Evolutionary conservation across 1,139 yeast species (phyloP), one percentile per base, ranked within the genome.

Genomic region (Pichia inconspicua): DNA sequence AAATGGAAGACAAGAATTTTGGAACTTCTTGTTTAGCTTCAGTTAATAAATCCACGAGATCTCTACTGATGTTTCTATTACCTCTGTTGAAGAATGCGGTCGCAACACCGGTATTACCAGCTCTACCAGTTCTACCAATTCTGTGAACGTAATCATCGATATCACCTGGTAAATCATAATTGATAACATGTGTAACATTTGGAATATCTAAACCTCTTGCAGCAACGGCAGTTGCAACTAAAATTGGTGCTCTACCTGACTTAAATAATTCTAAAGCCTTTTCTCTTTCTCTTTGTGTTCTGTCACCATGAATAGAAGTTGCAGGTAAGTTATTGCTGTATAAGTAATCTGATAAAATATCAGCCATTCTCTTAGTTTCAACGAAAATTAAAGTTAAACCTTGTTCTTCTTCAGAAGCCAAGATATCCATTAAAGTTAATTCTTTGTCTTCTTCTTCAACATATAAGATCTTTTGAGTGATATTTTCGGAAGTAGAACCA

Each of bases 101-200:
- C 59, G 98, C 97, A 63, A 86, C 77, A 84, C 98, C 98, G 57
- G 85, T 82, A 75, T 92, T 92, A 78, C 98, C 98, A 64, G 98
- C 98, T 82, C 98, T 95, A 72, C 98, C 98, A 64, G 98, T 92
- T 84, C 98, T 94, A 78, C 98, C 98, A 67, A 92, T 92, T 77
- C 98, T 87, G 75, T 92, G 98, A 56, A 92, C 98, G 67, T 92
- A 92, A 72, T 92, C 98, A 70, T 92, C 98, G 65, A 90, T 86
- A 70, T 92, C 97, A 66, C 87, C 77, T 66, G 98, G 98, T 69
- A 92, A 78, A 68, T 92, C 98, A 68, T 84, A 92, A 78, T 92
- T 92, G 72, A 92, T 85, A 65, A 92, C 98, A 68, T 90, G 97
- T 42, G 95, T 84, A 61, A 92, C 98, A 68, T 92, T 92, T 68